Conservation (phyloP, 805 yeast genomes). For the Candida krabiensis region DNA sequence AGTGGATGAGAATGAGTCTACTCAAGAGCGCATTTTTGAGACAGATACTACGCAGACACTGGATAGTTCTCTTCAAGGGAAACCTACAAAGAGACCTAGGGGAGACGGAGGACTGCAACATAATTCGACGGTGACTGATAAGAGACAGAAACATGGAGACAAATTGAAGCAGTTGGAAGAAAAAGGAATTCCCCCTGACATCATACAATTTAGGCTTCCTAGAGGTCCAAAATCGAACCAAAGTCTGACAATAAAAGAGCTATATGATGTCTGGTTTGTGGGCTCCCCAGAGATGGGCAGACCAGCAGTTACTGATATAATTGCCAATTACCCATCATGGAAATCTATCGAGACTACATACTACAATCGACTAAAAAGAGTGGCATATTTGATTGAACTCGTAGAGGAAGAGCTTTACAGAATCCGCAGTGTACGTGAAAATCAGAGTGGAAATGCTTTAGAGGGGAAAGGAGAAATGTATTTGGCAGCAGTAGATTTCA, state of each 20-base stretch:
- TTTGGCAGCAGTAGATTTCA: conserved; percentile 8
- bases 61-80: not conserved
- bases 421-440: not conserved
- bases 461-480: not conserved
- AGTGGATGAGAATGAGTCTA: conserved; percentile 1
- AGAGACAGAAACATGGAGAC: conserved; percentile 3
- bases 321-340: conserved; percentile 13
- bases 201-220: conserved; percentile 11
- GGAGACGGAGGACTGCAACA: not conserved
- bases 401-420: conserved; percentile 6
- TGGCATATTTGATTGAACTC: conserved; percentile 13
- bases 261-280: conserved; percentile 14
- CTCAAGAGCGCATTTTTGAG: not conserved
- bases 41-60: not conserved
- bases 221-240: conserved; percentile 17
- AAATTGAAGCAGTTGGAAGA: conserved; percentile 9
- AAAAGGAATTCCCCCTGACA: conserved; percentile 15
- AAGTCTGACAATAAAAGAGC: conserved; percentile 12
- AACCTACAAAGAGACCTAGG: not conserved
- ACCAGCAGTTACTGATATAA: conserved; percentile 12
- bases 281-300: conserved; percentile 8
- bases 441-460: not conserved
- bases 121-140: not conserved
- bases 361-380: conserved; percentile 14
- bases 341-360: conserved; percentile 17